These are phyloP conservation scores for Calonectria pseudoturangicola DNA, from an alignment of 2,329 filamentous ascomycete genomes.

Conservation along the genomic window DNA sequence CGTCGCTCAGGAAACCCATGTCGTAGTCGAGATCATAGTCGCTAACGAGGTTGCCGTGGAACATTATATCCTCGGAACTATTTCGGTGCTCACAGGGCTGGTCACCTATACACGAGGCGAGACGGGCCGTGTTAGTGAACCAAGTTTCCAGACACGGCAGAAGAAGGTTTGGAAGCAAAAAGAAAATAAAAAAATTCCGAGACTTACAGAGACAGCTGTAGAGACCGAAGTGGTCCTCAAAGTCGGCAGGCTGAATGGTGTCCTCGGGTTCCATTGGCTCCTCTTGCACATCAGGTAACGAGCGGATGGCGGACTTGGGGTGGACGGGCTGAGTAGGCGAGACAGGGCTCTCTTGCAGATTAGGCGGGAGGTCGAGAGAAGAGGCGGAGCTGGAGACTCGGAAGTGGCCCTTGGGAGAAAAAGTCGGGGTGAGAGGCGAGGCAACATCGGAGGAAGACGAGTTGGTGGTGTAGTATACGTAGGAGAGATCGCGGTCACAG, in stretches of 20 bases:
- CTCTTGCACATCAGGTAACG: conserved; percentile 88
- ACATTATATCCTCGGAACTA: conserved; percentile 62
- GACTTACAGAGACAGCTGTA: conserved; percentile 85
- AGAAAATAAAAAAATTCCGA: conserved; percentile 19
- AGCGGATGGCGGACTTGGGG: conserved; percentile 76
- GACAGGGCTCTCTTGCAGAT: conserved; percentile 69
- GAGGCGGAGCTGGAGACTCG: conserved; percentile 85
- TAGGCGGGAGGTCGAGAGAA: conserved; percentile 78
- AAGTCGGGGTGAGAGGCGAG: conserved; percentile 83
- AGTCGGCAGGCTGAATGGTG: conserved; percentile 68
- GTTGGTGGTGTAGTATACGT: conserved; percentile 68
- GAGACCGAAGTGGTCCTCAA: conserved; percentile 64
- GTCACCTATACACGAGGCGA: conserved; percentile 69
- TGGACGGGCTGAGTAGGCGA: conserved; percentile 68
- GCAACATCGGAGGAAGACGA: conserved; percentile 80
- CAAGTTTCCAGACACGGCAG: conserved; percentile 24
- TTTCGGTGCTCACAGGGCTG: conserved; percentile 76
- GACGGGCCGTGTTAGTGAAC: conserved; percentile 40
- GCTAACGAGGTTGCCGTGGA: conserved; percentile 61
- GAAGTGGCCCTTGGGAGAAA: conserved; percentile 78
- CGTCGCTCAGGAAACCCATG: conserved; percentile 79
- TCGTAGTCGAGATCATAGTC: conserved; percentile 77
- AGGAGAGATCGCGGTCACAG: conserved; percentile 60
- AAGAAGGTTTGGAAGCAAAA: conserved; percentile 3
- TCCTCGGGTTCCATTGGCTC: conserved; percentile 84